Evolutionary conservation across 139 green algal species (phyloP).

Genomic region (Chlorella ohadii): DNA sequence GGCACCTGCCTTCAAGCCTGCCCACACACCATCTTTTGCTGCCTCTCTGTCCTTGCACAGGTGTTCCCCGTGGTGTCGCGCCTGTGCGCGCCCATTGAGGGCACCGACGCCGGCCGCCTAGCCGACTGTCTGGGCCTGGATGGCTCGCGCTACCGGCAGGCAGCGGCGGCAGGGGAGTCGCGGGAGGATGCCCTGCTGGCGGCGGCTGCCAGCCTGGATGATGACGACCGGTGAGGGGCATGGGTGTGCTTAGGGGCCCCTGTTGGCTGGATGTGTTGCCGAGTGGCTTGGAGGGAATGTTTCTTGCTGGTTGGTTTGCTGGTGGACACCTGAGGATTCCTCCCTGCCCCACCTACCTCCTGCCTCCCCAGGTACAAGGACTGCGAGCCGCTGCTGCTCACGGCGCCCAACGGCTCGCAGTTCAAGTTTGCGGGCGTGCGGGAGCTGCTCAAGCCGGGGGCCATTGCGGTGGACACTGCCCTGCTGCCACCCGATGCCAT

Average conservation of each 20-base stretch:
- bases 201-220: conserved; percentile 63
- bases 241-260: too few species aligned
- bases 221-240: conserved; percentile 69
- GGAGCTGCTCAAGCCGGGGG: conserved; percentile 37
- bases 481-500: conserved; percentile 40
- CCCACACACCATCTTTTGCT: background rate
- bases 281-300: too few species aligned
- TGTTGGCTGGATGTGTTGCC: too few species aligned
- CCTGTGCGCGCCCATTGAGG: conserved; percentile 91
- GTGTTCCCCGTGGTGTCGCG: conserved; percentile 94
- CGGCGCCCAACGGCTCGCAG: conserved; percentile 41
- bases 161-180: conserved; percentile 17
- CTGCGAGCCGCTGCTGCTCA: conserved; percentile 68
- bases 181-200: conserved; percentile 63
- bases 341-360: background rate
- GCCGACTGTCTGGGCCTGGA: conserved; percentile 97
- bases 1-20: too few species aligned
- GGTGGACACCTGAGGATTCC: too few species aligned
- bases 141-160: conserved; percentile 63
- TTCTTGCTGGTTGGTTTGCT: too few species aligned
- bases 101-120: conserved; percentile 87
- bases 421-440: conserved; percentile 70
- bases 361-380: conserved; percentile 34
- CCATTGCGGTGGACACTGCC: conserved; percentile 31
- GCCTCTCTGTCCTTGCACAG: conserved; percentile 54